phyloP scores from a whole-genome alignment of 495 filamentous ascomycete genomes.

The Penicillium coffeae region DNA sequence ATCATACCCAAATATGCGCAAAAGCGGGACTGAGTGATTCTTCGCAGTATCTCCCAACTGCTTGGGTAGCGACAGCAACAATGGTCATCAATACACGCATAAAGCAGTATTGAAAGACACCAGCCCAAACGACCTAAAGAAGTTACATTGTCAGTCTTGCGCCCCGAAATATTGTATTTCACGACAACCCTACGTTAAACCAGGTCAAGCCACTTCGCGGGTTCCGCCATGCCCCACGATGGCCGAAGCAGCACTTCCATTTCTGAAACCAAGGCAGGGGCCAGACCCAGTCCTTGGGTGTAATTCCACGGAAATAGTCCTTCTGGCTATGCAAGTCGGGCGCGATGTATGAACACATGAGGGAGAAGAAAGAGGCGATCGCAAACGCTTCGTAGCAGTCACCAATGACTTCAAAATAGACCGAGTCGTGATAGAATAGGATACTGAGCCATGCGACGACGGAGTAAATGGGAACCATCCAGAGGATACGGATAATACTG shows the following conservation, averaged over 20 bases:
- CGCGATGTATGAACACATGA: constrained; percentile 79
- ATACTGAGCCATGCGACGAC: constrained; percentile 74
- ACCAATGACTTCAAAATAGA: constrained; percentile 78
- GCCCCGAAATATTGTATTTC: not conserved
- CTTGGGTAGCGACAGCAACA: constrained; percentile 69
- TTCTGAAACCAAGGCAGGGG: constrained; percentile 62
- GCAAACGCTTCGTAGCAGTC: constrained; percentile 93
- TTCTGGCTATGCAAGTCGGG: constrained; percentile 82
- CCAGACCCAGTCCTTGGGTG: constrained; percentile 70
- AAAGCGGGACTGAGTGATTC: constrained; percentile 72
- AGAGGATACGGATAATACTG: constrained; percentile 86
- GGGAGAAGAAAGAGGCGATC: constrained; percentile 86
- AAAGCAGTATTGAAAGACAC: constrained; percentile 88
- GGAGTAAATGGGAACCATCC: constrained; percentile 86
- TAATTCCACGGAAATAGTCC: constrained; percentile 72
- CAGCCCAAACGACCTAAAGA: constrained; percentile 71
- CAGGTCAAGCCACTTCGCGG: constrained; percentile 84
- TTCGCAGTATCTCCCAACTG: constrained; percentile 69
- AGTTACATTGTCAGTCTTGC: constrained; percentile 2
- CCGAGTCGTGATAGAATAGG: constrained; percentile 70
- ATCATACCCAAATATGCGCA: constrained; percentile 75
- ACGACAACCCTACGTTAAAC: constrained; percentile 69
- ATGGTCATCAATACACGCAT: constrained; percentile 82
- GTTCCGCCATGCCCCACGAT: constrained; percentile 63
- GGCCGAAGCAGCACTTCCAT: constrained; percentile 62